Conservation (phyloP, 2,329 filamentous ascomycete genomes). For the Xylariaceae sp. region DNA sequence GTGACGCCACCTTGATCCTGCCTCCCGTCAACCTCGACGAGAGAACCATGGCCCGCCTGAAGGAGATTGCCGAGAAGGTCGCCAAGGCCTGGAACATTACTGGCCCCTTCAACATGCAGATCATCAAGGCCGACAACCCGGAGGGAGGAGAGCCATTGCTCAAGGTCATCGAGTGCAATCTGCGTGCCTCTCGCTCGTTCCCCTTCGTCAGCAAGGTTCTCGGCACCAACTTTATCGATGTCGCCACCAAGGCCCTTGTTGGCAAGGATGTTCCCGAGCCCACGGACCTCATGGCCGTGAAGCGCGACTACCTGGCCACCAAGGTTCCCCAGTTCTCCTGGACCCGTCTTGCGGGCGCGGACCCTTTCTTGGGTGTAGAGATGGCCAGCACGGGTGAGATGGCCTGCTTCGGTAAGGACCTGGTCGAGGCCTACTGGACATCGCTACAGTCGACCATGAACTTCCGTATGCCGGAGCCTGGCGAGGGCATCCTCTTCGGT, state of each 20-base stretch:
- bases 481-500: conserved; percentile 91
- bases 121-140: conserved; percentile 83
- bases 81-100: conserved; percentile 96
- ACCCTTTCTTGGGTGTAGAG: conserved; percentile 96
- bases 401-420: conserved; percentile 94
- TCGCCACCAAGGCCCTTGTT: conserved; percentile 87
- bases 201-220: conserved; percentile 97
- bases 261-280: conserved; percentile 79
- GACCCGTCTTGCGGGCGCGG: conserved; percentile 94
- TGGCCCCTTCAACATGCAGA: conserved; percentile 99
- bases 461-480: conserved; percentile 92
- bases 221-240: conserved; percentile 92
- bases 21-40: conserved; percentile 78
- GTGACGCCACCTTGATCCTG: conserved; percentile 90
- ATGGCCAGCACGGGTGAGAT: conserved; percentile 98
- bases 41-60: conserved; percentile 74
- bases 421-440: conserved; percentile 96
- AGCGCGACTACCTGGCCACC: conserved; percentile 89
- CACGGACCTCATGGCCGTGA: conserved; percentile 78
- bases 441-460: conserved; percentile 98
- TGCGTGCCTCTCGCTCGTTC: conserved; percentile 95
- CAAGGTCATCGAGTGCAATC: conserved; percentile 98
- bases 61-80: conserved; percentile 94
- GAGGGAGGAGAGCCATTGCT: conserved; percentile 70
- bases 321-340: conserved; percentile 99